These are phyloP conservation scores for Mangifera indica DNA, from an alignment of 345 rosid species.

Conservation along the genomic window DNA sequence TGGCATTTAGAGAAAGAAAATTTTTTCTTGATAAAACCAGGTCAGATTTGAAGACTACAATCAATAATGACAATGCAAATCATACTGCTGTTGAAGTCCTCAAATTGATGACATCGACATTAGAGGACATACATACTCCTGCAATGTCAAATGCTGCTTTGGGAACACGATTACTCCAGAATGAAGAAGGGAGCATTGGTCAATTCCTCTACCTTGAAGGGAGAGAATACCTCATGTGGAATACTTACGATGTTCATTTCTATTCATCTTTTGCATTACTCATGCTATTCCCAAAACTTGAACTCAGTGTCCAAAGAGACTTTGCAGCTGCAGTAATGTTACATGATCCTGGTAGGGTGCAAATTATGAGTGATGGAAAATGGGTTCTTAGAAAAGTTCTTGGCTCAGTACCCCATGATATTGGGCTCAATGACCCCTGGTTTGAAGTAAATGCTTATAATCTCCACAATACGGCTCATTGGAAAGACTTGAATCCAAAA, in stretches of 20 bases:
- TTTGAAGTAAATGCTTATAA: conserved; percentile 68
- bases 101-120: conserved; percentile 63
- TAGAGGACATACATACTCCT: conserved; percentile 60
- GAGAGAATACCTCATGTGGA: conserved; percentile 66
- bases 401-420: conserved; percentile 78
- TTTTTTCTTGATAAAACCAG: conserved; percentile 63
- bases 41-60: conserved; percentile 25
- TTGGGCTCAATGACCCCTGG: conserved; percentile 72
- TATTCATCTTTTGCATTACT: conserved; percentile 74
- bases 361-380: conserved; percentile 56
- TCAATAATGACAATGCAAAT: conserved; percentile 29
- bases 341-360: conserved; percentile 58
- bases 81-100: conserved; percentile 58
- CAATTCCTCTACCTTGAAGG: conserved; percentile 85
- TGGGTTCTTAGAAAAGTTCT: conserved; percentile 50
- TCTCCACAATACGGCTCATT: conserved; percentile 52
- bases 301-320: conserved; percentile 79
- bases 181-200: conserved; percentile 79
- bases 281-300: conserved; percentile 71
- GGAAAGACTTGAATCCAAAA: conserved; percentile 84
- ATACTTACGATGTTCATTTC: conserved; percentile 80
- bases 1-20: conserved; percentile 46
- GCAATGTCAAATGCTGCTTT: conserved; percentile 55
- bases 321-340: conserved; percentile 68
- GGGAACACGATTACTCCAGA: conserved; percentile 58